A percentile compares a stretch with the other conserved stretches of the same genome.
These are phyloP conservation scores for Castanospermum australe DNA, from an alignment of 306 rosid species.

Conservation along the genomic window DNA sequence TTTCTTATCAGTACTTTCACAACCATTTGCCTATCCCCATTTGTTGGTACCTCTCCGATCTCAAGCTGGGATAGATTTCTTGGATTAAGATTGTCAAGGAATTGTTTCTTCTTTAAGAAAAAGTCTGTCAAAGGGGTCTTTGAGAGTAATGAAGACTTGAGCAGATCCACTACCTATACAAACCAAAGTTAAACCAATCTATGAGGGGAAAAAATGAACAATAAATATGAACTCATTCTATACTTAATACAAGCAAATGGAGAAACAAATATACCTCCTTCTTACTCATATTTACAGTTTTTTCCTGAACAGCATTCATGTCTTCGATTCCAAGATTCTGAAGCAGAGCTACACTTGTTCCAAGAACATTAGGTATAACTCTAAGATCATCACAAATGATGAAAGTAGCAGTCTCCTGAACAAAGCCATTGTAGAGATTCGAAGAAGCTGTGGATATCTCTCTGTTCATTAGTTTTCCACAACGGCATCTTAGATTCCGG, in stretches of 20 bases:
- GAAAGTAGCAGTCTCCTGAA: background rate
- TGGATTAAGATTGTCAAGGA: background rate
- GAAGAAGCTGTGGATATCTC: background rate
- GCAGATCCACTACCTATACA: background rate
- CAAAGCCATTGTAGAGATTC: background rate
- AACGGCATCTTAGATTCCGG: background rate
- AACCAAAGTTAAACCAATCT: background rate
- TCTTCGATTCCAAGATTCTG: background rate
- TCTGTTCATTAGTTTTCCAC: background rate
- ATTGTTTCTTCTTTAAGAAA: background rate
- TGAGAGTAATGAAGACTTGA: conserved; percentile 11
- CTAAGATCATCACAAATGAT: background rate
- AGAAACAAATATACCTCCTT: background rate
- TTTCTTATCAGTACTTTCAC: background rate
- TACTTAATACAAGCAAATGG: background rate
- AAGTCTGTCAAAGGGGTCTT: background rate
- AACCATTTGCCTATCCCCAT: background rate
- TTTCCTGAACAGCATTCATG: conserved; percentile 2
- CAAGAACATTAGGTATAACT: background rate
- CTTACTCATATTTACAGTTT: background rate
- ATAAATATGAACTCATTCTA: too few species aligned
- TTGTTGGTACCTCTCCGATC: background rate
- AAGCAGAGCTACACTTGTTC: background rate
- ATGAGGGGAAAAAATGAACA: background rate
- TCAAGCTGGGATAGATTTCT: too few species aligned